Evolutionary conservation across 257 asterid species (phyloP).

Genomic region (Perilla frutescens): DNA sequence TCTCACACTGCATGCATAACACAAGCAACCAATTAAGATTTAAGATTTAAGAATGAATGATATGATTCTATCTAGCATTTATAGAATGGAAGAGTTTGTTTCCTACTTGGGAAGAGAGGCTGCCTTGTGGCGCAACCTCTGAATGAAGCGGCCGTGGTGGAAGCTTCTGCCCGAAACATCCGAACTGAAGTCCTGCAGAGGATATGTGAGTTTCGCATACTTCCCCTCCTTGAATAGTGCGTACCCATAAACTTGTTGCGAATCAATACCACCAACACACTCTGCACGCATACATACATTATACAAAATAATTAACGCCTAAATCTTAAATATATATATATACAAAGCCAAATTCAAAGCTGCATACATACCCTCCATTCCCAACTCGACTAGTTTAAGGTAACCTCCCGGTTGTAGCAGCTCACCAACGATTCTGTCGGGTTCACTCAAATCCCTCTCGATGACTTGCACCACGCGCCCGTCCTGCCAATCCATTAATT

Average conservation of each 20-base stretch:
- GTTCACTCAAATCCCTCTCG: conserved; percentile 59
- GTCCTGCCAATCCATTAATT: conserved; percentile 33
- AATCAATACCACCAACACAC: conserved; percentile 52
- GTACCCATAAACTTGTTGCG: conserved; percentile 54
- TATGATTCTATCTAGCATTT: too few species aligned
- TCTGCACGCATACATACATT: conserved; percentile 33
- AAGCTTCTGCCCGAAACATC: conserved; percentile 61
- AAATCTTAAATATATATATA: too few species aligned
- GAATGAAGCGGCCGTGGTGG: conserved; percentile 64
- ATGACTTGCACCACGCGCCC: conserved; percentile 58
- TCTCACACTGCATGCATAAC: conserved; percentile 45
- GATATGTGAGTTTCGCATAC: conserved; percentile 51
- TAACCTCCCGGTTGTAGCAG: conserved; percentile 64
- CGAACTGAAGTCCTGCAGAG: conserved; percentile 46
- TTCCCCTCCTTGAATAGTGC: conserved; percentile 55
- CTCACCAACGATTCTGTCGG: conserved; percentile 63
- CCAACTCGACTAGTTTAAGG: conserved; percentile 53
- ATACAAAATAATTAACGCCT: not conserved
- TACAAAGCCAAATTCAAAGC: not conserved
- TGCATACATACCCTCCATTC: conserved; percentile 51
- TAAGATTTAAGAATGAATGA: too few species aligned
- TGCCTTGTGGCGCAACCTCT: conserved; percentile 53
- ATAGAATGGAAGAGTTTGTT: too few species aligned
- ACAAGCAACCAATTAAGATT: conserved; percentile 11
- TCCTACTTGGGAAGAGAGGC: conserved; percentile 56